Evolutionary conservation across 2,329 filamentous ascomycete species (phyloP), one percentile per base, ranked within the genome.

Genomic region (Podosphaera xanthii): DNA sequence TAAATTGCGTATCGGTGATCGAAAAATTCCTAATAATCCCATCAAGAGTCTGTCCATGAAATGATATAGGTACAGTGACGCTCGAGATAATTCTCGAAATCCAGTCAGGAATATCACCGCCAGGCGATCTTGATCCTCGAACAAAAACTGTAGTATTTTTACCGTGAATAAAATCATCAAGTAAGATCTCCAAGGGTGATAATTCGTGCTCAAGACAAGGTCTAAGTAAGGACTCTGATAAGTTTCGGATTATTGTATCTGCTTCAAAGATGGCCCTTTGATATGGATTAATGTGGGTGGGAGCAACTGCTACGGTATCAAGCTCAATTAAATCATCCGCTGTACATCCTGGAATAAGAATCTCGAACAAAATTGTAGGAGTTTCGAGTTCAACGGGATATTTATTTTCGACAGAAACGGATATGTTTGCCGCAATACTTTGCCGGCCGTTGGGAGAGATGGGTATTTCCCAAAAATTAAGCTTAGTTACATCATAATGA

Each of bases 11-110:
- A 67, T 96, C 80, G 1, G 82, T 81, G 63, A 97, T 74, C 31
- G 88, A 86, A 68, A 97, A 96, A 65, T 92, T 91, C 64, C 83
- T 84, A 68, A 98, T 85, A 14, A 95, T 73, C 63, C 86, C 82
- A 63, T 89, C 88, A 65, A 96, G 83, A 0, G 83, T 83, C 60
- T 83, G 81, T 4, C 88, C 88, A 0, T 88, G 87, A 62, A 97
- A 86, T 4, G 88, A 85, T 5, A 97, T 74, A 2, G 90, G 89
- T 0, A 97, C 76, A 0, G 84, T 90, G 58, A 97, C 79, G 64
- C 86, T 88, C 53, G 83, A 82, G 44, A 97, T 74, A 31, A 98
- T 76, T 58, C 90, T 81, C 12, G 79, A 78, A 55, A 96, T 78
- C 92, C 92, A 98, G 53, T 76, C 74, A 0, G 92, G 92, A 0